Base-by-base conservation (phyloP, 2,329 filamentous ascomycete genomes). In the Botryotinia narcissicola region DNA sequence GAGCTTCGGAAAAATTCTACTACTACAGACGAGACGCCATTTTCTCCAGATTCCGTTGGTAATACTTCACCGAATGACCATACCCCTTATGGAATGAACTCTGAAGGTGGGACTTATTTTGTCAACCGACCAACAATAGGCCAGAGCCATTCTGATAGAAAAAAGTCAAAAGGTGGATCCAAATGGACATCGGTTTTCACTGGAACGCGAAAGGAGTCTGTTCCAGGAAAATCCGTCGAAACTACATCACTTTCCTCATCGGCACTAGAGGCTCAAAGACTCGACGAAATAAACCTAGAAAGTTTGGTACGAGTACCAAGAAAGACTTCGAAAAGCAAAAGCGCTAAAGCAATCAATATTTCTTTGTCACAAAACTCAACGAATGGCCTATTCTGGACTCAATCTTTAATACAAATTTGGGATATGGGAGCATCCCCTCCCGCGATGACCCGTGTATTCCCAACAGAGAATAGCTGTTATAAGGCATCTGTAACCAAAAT, bases 301-400 rank as follows among this genome's bases (percentile, higher is more conserved):
- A 77, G 73, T n/a, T 73, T 84, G 44, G 73, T 79, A 3, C 80
- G 66, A 40, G 72, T 76, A 6, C 76, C 80, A 3, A 70, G 46
- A 25, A 84, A 82, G 71, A 57, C 71, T 42, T 75, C 73, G 0
- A 80, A 79, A 71, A 79, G 79, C 16, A 84, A 81, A 75, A 76
- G 73, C 1, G 73, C 77, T 4, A 83, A 81, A 72, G 80, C 73
- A 46, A 79, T 83, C 20, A 82, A 82, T 64, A 80, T 83, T 16
- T 76, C 76, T 35, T 76, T 83, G 4, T 84, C 83, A 7, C 81
- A 83, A 68, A 84, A 81, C 74, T 83, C 82, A 20, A 79, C 82
- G 0, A 79, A 83, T 40, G 81, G 80, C 25, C 78, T 84, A 0
- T 84, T 83, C 61, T 84, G 83, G 83, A 82, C 80, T 2, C 82